These are phyloP conservation scores for Macaranga tanarius DNA, from an alignment of 441 rosid species.

Conservation along the genomic window DNA sequence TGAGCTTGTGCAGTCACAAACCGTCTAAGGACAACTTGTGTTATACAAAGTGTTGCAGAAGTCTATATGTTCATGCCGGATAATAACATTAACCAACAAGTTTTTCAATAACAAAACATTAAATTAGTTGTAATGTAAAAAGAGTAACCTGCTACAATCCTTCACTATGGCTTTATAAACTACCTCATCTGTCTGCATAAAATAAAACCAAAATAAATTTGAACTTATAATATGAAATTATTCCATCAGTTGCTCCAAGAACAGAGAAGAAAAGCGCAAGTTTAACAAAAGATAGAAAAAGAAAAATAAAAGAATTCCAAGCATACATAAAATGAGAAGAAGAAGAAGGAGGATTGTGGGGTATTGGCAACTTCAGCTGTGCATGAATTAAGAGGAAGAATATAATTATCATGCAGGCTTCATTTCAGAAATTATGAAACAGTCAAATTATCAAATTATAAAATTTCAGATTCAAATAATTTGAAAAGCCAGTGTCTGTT, in stretches of 20 bases:
- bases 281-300: too few relatives aligned
- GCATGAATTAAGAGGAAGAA: background rate
- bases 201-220: conserved; percentile 9
- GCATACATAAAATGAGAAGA: background rate
- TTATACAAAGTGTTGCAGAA: conserved; percentile 77
- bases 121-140: too few relatives aligned
- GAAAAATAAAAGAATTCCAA: background rate
- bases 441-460: background rate
- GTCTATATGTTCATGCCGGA: conserved; percentile 36
- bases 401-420: too few relatives aligned
- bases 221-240: too few relatives aligned
- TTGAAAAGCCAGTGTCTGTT: background rate
- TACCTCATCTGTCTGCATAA: conserved; percentile 80
- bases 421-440: background rate
- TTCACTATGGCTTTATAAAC: conserved; percentile 81
- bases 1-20: conserved; percentile 72
- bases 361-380: background rate
- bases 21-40: conserved; percentile 78
- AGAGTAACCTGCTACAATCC: too few relatives aligned
- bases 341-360: background rate
- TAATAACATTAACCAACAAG: conserved; percentile 23
- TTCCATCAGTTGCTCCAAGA: too few relatives aligned
- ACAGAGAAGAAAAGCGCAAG: background rate
- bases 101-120: too few relatives aligned
- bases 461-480: background rate